Evolutionary conservation across 805 yeast species (phyloP), one percentile per base, ranked within the genome.

Genomic region (Candida odintsovae): DNA sequence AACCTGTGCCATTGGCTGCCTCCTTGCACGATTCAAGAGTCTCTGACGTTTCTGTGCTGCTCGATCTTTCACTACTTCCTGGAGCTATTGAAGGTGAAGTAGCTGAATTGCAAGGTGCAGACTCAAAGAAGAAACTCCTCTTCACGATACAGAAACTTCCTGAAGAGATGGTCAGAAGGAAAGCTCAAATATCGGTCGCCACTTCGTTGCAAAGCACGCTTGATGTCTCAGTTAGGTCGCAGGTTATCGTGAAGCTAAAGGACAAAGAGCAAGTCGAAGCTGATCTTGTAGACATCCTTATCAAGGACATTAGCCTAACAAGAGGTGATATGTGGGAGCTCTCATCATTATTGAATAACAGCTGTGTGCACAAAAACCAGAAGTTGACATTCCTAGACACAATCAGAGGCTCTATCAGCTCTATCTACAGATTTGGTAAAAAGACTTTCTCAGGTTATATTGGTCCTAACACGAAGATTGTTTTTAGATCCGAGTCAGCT

Each of bases 321-420:
- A 70, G 99, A 53, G 96, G 95, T 50, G 94, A 89, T 56, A 92
- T 90, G 90, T 94, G 98, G 96, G 72, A 77, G 22, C 67, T 92
- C 13, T 79, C 95, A 0, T 72, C 86, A 1, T 58, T 72, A 18
- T 52, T 92, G 45, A 73, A 75, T 0, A 79, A 79, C 10, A 67
- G 77, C 7, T 87, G 96, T 62, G 75, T 87, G 2, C 80, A 85
- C 57, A 70, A 72, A 10, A 76, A 80, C 7, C 90, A 90, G 61
- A 72, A 80, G 44, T 59, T 90, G 0, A 65, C 79, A 0, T 87
- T 83, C 51, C 61, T 86, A 22, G 77, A 77, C 33, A 66, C 82
- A 0, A 73, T 90, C 6, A 70, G 94, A 40, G 82, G 86, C 0
- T 67, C 75, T 0, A 80, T 89, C 2, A 77, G 80, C 44, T 75